Evolutionary conservation across 108 stramenopile species (phyloP).

Genomic region (Asterionellopsis glacialis): DNA sequence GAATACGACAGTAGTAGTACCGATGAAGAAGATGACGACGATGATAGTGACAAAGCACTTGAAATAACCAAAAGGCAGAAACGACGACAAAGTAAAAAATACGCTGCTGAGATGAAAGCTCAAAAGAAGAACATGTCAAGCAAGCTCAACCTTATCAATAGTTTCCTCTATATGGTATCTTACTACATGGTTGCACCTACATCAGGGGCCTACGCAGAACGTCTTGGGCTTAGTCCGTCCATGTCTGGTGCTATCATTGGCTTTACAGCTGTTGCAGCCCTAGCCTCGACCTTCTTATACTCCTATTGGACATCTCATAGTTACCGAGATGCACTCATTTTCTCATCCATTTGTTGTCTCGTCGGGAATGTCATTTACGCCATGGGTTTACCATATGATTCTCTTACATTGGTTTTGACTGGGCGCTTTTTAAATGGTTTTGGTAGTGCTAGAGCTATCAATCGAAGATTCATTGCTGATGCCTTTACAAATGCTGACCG

Average conservation of each 20-base stretch:
- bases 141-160: slow-evolving; percentile 50
- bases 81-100: too few relatives aligned
- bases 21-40: too few relatives aligned
- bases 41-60: too few relatives aligned
- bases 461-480: slow-evolving; percentile 57
- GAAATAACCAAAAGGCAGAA: too few relatives aligned
- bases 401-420: slow-evolving; percentile 42
- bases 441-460: slow-evolving; percentile 59
- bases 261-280: slow-evolving; percentile 52
- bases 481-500: slow-evolving; percentile 46
- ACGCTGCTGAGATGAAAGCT: too few relatives aligned
- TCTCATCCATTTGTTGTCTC: slow-evolving; percentile 46
- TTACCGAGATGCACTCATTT: slow-evolving; percentile 48
- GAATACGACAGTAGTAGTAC: too few relatives aligned
- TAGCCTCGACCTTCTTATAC: slow-evolving; percentile 65
- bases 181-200: slow-evolving; percentile 55
- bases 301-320: slow-evolving; percentile 54
- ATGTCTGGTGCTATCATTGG: slow-evolving; percentile 57
- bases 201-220: slow-evolving; percentile 51
- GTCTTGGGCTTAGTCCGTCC: slow-evolving; percentile 41
- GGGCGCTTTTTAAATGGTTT: slow-evolving; percentile 65
- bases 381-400: slow-evolving; percentile 43
- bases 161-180: slow-evolving; percentile 47
- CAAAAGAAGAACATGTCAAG: too few relatives aligned
- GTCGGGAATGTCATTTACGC: slow-evolving; percentile 60